phyloP scores from a whole-genome alignment of 305 asterid genomes.

The Caryopteris hybrid region DNA sequence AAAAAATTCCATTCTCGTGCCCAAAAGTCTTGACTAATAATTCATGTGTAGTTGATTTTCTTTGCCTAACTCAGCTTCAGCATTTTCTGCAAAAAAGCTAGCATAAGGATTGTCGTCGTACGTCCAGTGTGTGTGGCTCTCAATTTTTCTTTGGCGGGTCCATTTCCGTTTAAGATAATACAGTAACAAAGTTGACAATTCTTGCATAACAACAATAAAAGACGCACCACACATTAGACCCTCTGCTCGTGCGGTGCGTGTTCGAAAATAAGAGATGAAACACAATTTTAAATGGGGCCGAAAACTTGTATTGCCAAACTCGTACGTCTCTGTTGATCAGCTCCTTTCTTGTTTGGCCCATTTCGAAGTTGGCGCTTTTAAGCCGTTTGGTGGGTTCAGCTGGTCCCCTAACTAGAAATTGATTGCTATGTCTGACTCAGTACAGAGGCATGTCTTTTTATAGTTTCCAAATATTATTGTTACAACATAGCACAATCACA shows the following conservation, averaged over 20 bases:
- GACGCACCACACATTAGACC: not conserved
- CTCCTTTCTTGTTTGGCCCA: constrained; percentile 18
- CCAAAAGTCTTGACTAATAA: not conserved
- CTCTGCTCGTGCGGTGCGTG: not conserved
- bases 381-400: constrained; percentile 25
- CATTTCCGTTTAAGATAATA: constrained; percentile 21
- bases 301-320: not conserved
- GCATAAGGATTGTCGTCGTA: not conserved
- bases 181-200: constrained; percentile 2
- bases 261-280: not conserved
- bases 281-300: not conserved
- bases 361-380: constrained; percentile 19
- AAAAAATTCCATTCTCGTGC: not conserved
- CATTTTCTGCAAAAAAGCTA: constrained; percentile 4
- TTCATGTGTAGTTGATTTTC: not conserved
- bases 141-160: constrained; percentile 16
- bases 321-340: not conserved
- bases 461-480: not conserved
- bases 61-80: not conserved
- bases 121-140: constrained; percentile 16
- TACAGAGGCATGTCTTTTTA: not conserved
- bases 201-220: not conserved
- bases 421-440: constrained; percentile 1
- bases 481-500: not conserved
- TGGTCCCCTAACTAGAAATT: constrained; percentile 12